phyloP scores from a whole-genome alignment of 345 rosid genomes.

The Geranium brycei region DNA sequence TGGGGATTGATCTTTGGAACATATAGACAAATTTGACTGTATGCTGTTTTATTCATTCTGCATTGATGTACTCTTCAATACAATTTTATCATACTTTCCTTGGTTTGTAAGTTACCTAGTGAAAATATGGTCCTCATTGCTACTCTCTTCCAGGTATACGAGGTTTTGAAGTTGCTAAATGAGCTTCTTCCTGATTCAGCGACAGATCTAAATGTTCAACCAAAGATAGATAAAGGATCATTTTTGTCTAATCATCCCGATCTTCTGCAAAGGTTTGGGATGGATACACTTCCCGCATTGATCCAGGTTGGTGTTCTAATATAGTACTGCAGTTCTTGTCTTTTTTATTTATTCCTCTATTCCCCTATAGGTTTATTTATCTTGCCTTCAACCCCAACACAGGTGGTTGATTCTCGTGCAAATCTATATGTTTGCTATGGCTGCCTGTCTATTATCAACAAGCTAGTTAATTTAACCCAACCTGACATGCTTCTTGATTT shows the following conservation, averaged over 20 bases:
- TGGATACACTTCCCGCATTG: constrained; percentile 54
- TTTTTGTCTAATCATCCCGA: constrained; percentile 51
- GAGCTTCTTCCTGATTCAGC: constrained; percentile 60
- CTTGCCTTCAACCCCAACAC: constrained; percentile 11
- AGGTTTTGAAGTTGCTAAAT: constrained; percentile 78
- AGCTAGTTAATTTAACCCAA: constrained; percentile 50
- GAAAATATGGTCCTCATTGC: not conserved
- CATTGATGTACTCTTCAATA: not conserved
- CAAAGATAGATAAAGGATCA: constrained; percentile 42
- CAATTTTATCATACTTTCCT: not conserved
- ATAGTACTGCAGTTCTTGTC: not conserved
- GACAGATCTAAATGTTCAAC: constrained; percentile 28
- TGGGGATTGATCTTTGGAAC: too few species aligned
- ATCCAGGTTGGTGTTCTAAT: constrained; percentile 48
- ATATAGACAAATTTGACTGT: not conserved
- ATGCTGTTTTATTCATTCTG: not conserved
- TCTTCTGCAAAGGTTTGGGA: constrained; percentile 46
- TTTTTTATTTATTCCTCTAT: too few species aligned
- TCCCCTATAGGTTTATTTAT: constrained; percentile 4
- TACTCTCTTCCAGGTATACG: constrained; percentile 49
- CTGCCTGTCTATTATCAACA: constrained; percentile 62
- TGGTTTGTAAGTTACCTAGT: not conserved
- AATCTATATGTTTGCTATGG: constrained; percentile 63
- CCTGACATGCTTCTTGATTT: constrained; percentile 52
- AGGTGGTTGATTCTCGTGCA: constrained; percentile 90